These are phyloP conservation scores for Metarhizium brunneum DNA, from an alignment of 2,329 filamentous ascomycete genomes.

Conservation along the genomic window DNA sequence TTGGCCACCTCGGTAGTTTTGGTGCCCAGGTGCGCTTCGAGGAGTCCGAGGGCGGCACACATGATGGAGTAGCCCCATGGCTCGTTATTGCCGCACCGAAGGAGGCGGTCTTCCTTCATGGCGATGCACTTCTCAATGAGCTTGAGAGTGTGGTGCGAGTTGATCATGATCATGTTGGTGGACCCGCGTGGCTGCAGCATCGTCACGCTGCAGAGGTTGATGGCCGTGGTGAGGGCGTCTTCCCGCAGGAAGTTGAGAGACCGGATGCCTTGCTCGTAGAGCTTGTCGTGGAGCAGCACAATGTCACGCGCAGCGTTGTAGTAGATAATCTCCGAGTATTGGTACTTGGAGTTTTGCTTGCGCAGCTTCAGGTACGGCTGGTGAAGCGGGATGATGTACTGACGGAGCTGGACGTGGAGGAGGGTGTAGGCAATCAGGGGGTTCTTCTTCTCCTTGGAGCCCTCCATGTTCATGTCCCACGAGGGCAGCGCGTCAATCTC, in stretches of 20 bases:
- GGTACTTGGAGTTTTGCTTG: conserved; percentile 51
- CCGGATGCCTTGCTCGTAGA: conserved; percentile 49
- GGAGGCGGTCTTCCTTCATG: conserved; percentile 51
- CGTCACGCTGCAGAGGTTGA: conserved; percentile 52
- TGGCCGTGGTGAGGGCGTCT: conserved; percentile 48
- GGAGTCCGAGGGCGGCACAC: conserved; percentile 48
- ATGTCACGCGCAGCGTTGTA: conserved; percentile 54
- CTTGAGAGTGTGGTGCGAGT: conserved; percentile 49
- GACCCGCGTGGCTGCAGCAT: conserved; percentile 50
- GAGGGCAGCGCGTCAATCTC: conserved; percentile 51
- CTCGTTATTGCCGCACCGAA: conserved; percentile 55
- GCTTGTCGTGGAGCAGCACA: conserved; percentile 51
- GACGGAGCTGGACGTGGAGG: conserved; percentile 49
- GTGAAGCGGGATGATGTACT: conserved; percentile 53
- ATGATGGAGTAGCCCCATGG: conserved; percentile 57
- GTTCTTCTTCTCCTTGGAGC: conserved; percentile 35
- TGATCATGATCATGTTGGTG: conserved; percentile 54
- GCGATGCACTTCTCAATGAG: conserved; percentile 52
- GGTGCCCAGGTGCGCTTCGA: conserved; percentile 49
- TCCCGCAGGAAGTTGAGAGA: conserved; percentile 52
- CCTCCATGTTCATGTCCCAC: conserved; percentile 35
- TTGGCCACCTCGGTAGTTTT: conserved; percentile 49
- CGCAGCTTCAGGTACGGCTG: conserved; percentile 52
- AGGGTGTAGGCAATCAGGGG: conserved; percentile 51
- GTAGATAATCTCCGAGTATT: conserved; percentile 54